Percentiles rank a stretch among this genome's conserved stretches.
Conservation (phyloP, 371 early-diverging fungal species). For the Dinochytrium kinnereticum region DNA sequence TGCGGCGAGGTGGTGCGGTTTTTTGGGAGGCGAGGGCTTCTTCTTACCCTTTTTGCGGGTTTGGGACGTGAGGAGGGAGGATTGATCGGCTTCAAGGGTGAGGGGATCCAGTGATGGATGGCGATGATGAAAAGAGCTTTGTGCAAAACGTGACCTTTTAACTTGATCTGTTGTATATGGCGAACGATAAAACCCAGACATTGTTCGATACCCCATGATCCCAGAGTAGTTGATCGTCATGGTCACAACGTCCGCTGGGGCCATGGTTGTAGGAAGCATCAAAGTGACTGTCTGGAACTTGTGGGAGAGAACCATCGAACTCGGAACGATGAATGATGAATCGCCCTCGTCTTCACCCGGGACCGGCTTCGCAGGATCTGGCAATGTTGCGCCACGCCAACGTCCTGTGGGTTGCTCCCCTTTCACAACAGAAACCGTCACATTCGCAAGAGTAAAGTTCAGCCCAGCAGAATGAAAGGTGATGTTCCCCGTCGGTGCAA, state of each 20-base stretch:
- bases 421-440: neutral
- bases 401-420: neutral
- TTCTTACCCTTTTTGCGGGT: neutral
- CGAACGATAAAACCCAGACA: neutral
- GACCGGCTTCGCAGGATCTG: neutral
- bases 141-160: neutral
- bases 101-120: too few species aligned
- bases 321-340: neutral
- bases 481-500: neutral
- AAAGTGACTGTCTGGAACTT: neutral
- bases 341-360: neutral
- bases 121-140: neutral
- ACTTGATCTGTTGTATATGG: neutral
- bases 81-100: neutral
- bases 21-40: neutral
- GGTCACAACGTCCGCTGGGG: neutral
- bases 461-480: neutral
- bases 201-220: neutral
- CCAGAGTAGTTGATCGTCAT: neutral
- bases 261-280: neutral
- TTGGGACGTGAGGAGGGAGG: neutral
- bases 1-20: conserved; percentile 56
- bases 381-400: neutral
- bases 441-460: neutral
- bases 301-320: neutral